These are phyloP conservation scores for Prunus salicina DNA, from an alignment of 306 rosid species.

Conservation along the genomic window DNA sequence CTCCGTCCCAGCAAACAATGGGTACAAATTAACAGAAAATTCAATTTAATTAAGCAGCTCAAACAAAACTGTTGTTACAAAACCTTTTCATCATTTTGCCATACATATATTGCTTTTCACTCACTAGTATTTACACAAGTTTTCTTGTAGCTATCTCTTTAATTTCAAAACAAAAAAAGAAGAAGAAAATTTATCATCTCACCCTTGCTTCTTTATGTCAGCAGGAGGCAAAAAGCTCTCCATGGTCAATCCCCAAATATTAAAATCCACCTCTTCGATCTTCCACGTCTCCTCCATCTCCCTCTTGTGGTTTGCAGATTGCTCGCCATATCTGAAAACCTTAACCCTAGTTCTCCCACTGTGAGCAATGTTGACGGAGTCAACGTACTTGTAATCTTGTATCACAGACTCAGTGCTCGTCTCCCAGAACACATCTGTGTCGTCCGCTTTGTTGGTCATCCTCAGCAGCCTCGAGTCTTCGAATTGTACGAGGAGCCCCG, in stretches of 20 bases:
- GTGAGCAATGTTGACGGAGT: slow-evolving; percentile 78
- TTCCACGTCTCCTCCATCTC: slow-evolving; percentile 87
- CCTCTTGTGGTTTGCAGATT: slow-evolving; percentile 73
- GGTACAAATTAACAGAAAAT: too few relatives aligned
- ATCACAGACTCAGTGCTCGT: slow-evolving; percentile 82
- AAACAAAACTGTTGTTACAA: too few relatives aligned
- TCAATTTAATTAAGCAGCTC: too few relatives aligned
- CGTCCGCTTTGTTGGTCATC: slow-evolving; percentile 57
- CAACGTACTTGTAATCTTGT: slow-evolving; percentile 69
- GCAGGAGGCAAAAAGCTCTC: slow-evolving; percentile 75
- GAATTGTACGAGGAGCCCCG: slow-evolving; percentile 76
- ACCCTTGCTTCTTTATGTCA: background rate
- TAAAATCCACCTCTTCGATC: slow-evolving; percentile 79
- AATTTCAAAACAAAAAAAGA: background rate
- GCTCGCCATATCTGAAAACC: slow-evolving; percentile 75
- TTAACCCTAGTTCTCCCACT: slow-evolving; percentile 72
- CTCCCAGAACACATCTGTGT: slow-evolving; percentile 82
- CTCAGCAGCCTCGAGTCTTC: slow-evolving; percentile 82
- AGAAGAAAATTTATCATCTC: background rate
- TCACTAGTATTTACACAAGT: background rate
- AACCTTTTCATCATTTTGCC: background rate
- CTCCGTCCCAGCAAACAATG: too few relatives aligned
- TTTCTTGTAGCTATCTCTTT: background rate
- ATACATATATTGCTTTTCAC: background rate
- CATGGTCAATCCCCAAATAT: slow-evolving; percentile 59